Base-by-base conservation (phyloP, 2,329 filamentous ascomycete genomes). In the Xylariomycetidae sp. region DNA sequence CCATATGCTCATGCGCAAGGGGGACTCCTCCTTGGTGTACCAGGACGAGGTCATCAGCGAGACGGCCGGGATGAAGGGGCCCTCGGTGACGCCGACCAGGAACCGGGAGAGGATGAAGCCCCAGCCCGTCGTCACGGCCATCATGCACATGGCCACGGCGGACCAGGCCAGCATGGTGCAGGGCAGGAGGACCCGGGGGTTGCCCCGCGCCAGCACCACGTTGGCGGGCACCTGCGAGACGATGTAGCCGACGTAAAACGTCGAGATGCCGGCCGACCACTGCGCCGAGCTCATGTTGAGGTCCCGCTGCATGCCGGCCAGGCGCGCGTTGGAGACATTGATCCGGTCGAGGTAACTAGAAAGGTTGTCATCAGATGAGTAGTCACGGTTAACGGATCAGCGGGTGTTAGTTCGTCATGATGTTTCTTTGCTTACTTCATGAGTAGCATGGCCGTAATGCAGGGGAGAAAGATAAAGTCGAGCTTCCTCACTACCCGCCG, bases 301-400 rank as follows among this genome's bases (percentile, higher is more conserved):
- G 36, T 61, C 58, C 13, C 45, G 36, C 35, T 58, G 50, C 27
- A 63, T 48, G 3, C 57, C 56, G 12, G 56, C 54, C 14, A 63
- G 51, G 30, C 56, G 51, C 7, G 60, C 60, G 41, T 62, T 63
- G 32, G 64, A 67, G 30, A 72, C 65, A 45, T 72, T 73, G 25
- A 67, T 69, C 30, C 67, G 57, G 42, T 71, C 67, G 33, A 72
- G 58, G 45, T 70, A 70, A 44, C 64, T 69, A 19, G 62, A 53
- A 4, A 55, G 61, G 30, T 27, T 5, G 16, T 64, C n/a, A 10
- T 8, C 16, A 25, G 23, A 9, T 19, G 27, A n/a, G 5, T 23
- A 26, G 8, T 12, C 13, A 4, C 15, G 14, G 5, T 33, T 27
- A 37, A n/a, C n/a, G n/a, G 36, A 18, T 22, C 6, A 18, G 12